Base-by-base conservation (phyloP, 148 eudicot genomes). In the Heliosperma pusillum region DNA sequence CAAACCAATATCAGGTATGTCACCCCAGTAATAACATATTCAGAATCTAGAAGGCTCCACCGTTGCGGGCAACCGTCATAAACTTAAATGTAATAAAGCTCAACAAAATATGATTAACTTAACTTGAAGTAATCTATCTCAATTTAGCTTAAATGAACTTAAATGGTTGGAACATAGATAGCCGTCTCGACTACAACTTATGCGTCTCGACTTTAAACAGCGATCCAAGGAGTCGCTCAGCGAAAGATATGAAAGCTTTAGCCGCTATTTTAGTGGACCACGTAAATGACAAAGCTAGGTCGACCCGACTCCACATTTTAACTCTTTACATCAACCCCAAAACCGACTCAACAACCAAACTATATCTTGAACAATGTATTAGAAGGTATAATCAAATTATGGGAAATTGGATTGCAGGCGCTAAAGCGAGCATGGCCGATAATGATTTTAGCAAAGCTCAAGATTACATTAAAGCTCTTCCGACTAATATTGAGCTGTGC, bases 171-270 rank as follows among this genome's bases (percentile, higher is more conserved):
- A n/a, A n/a, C n/a, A n/a, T n/a, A n/a, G n/a, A n/a, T n/a, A n/a
- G n/a, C n/a, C n/a, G n/a, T n/a, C 62, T 40, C 3, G 7, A 79
- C 60, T 58, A 26, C 44, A 6, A 27, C 33, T 59, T 73, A 7
- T 79, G 81, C 52, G 7, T 12, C 10, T 66, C 77, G 27, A 79
- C 77, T 19, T 61, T 79, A 9, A 25, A 26, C 2, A 25, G 26
- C 7, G 77, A 79, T 8, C 73, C 72, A 17, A 20, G 1, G 0
- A 27, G 47, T 5, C 1, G 11, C 1, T 1, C 0, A 8, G 73
- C 69, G 1, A 67, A 26, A 33, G 29, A 42, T 11, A 6, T n/a
- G 1, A 10, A 16, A 30, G 69, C 65, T 20, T 12, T 79, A 9
- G 69, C 73, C 25, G 0, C 3, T 0, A 40, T 73, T 29, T 1